A percentile compares a stretch with the other conserved stretches of the same genome.
Conservation (phyloP, 805 yeast genomes). For the Sugiyamaella boreocaroliniensis region DNA sequence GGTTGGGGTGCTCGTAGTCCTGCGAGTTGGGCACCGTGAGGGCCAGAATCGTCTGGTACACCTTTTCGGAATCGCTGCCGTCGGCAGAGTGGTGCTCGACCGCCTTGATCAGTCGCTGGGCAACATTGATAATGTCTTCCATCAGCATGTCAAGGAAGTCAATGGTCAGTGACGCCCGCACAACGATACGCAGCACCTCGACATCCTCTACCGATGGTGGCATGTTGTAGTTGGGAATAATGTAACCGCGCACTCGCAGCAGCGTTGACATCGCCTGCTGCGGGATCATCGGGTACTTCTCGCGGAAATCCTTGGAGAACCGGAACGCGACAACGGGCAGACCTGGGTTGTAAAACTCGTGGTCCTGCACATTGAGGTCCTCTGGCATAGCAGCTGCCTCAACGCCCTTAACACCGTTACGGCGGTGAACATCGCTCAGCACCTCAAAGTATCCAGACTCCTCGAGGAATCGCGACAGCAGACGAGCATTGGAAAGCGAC, state of each 20-base stretch:
- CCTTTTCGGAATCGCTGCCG: conserved; percentile 9
- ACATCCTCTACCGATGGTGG: conserved; percentile 51
- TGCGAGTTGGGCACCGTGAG: conserved; percentile 20
- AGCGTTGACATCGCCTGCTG: conserved; percentile 68
- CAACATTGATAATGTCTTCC: conserved; percentile 49
- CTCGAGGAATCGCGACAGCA: conserved; percentile 53
- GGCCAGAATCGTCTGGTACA: conserved; percentile 16
- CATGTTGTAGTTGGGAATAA: conserved; percentile 81
- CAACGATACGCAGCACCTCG: conserved; percentile 81
- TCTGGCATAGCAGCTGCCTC: conserved; percentile 7
- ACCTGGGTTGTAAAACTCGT: conserved; percentile 55
- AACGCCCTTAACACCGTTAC: conserved; percentile 32
- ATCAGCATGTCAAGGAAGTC: conserved; percentile 57
- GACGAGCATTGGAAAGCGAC: conserved; percentile 67
- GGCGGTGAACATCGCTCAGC: conserved; percentile 71
- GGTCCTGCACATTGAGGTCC: conserved; percentile 8
- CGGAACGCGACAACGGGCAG: conserved; percentile 87
- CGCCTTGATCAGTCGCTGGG: conserved; percentile 48
- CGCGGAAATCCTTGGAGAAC: conserved; percentile 51
- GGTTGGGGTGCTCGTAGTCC: conserved; percentile 26
- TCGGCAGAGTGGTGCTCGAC: conserved; percentile 26
- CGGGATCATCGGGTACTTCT: conserved; percentile 70
- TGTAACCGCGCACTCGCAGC: conserved; percentile 75
- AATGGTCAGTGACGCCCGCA: conserved; percentile 60
- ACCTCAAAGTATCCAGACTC: conserved; percentile 61